phyloP scores from a whole-genome alignment of 441 rosid species.

The Eruca vesicaria region DNA sequence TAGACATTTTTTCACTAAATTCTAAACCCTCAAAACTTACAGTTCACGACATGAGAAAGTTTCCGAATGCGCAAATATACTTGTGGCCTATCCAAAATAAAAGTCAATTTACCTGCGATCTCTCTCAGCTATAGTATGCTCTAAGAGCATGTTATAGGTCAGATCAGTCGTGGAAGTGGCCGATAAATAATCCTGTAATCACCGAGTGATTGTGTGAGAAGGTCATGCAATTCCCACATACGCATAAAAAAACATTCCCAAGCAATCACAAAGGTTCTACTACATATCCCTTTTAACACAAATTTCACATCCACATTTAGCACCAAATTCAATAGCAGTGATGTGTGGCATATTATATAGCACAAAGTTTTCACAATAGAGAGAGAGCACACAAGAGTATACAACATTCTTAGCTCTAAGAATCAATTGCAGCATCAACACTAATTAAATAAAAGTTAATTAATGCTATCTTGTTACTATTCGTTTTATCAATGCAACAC shows the following conservation, averaged over 20 bases:
- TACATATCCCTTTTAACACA: not conserved
- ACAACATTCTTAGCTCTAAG: slow-evolving; percentile 12
- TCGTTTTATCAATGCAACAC: not conserved
- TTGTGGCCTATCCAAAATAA: not conserved
- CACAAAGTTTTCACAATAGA: no score
- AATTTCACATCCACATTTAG: not conserved
- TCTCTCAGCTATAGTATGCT: slow-evolving; percentile 93
- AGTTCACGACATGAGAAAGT: not conserved
- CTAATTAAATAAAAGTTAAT: not conserved
- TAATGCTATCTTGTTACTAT: not conserved
- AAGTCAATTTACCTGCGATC: slow-evolving; percentile 79
- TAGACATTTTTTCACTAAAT: not conserved
- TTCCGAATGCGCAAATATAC: slow-evolving; percentile 2
- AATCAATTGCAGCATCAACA: not conserved
- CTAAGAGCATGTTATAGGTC: slow-evolving; percentile 85
- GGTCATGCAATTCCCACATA: not conserved
- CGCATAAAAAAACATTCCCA: not conserved
- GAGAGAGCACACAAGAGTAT: not conserved
- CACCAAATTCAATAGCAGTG: not conserved
- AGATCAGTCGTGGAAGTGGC: slow-evolving; percentile 74
- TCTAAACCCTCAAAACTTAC: not conserved
- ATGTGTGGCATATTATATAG: no score
- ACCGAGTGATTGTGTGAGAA: slow-evolving; percentile 29
- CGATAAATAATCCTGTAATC: slow-evolving; percentile 90
- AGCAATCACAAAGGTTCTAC: slow-evolving; percentile 1